These are phyloP conservation scores for Fraxinus excelsior DNA, from an alignment of 257 asterid genomes.

Conservation along the genomic window DNA sequence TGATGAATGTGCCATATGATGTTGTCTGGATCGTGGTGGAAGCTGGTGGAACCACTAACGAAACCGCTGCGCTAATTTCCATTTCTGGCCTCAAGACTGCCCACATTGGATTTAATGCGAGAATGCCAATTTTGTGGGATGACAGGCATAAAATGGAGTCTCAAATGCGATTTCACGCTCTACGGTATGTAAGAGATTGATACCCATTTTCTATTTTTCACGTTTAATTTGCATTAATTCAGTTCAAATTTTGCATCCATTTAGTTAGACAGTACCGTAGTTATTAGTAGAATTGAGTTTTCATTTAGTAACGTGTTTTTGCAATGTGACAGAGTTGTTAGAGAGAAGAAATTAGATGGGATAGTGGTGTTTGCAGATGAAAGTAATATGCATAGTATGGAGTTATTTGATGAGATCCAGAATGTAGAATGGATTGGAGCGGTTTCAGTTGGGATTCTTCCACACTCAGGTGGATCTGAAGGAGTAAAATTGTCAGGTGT, in stretches of 20 bases:
- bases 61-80: slow-evolving; percentile 68
- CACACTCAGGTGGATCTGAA: slow-evolving; percentile 57
- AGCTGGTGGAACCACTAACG: slow-evolving; percentile 77
- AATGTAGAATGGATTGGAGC: slow-evolving; percentile 91
- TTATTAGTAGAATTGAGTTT: slow-evolving; percentile 13
- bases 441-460: slow-evolving; percentile 81
- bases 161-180: slow-evolving; percentile 80
- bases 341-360: slow-evolving; percentile 80
- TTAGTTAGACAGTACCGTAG: background rate
- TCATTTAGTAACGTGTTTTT: slow-evolving; percentile 21
- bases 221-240: background rate
- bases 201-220: background rate
- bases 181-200: slow-evolving; percentile 53
- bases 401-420: slow-evolving; percentile 94
- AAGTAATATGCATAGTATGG: slow-evolving; percentile 93
- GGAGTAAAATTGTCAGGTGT: slow-evolving; percentile 34
- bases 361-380: slow-evolving; percentile 93
- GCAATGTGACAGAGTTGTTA: slow-evolving; percentile 54
- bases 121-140: slow-evolving; percentile 90
- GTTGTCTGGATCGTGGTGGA: slow-evolving; percentile 91
- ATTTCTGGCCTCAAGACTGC: slow-evolving; percentile 67
- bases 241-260: background rate
- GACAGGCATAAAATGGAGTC: slow-evolving; percentile 83
- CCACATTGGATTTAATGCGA: slow-evolving; percentile 65
- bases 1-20: slow-evolving; percentile 87